Conservation (phyloP, 768 basidiomycete species). For the Mycena galericulata region DNA sequence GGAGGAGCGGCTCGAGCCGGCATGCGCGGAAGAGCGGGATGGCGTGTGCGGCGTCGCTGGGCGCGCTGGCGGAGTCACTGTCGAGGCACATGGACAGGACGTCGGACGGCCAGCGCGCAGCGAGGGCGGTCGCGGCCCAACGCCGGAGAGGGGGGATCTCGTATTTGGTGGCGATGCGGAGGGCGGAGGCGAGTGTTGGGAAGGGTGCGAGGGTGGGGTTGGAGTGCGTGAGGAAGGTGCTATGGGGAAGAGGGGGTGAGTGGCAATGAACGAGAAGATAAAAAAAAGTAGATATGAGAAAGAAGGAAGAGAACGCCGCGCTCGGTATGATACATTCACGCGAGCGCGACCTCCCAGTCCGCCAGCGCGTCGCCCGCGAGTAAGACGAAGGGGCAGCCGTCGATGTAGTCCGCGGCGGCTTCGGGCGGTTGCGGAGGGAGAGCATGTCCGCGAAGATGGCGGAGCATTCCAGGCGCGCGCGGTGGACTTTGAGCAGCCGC, state of each 20-base stretch:
- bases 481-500: conserved; percentile 44
- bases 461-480: conserved; percentile 34
- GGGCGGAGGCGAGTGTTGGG: conserved; percentile 41
- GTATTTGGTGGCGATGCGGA: conserved; percentile 53
- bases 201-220: conserved; percentile 31
- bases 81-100: conserved; percentile 42
- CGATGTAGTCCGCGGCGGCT: conserved; percentile 45
- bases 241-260: too few species aligned
- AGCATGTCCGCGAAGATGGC: conserved; percentile 52
- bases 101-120: conserved; percentile 46
- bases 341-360: conserved; percentile 45
- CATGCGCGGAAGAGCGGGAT: conserved; percentile 51
- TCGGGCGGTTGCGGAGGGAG: conserved; percentile 43
- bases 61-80: conserved; percentile 42
- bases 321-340: conserved; percentile 50
- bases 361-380: conserved; percentile 38
- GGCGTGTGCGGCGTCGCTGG: conserved; percentile 48
- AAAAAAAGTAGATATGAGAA: too few species aligned
- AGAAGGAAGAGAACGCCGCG: conserved; percentile 31
- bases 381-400: conserved; percentile 46
- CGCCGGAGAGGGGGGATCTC: conserved; percentile 44
- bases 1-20: conserved; percentile 50
- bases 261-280: too few species aligned
- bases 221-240: too few species aligned
- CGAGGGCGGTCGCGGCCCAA: conserved; percentile 40